Conservation (phyloP, 805 yeast species). For the Kurtzmaniella cleridarum region DNA sequence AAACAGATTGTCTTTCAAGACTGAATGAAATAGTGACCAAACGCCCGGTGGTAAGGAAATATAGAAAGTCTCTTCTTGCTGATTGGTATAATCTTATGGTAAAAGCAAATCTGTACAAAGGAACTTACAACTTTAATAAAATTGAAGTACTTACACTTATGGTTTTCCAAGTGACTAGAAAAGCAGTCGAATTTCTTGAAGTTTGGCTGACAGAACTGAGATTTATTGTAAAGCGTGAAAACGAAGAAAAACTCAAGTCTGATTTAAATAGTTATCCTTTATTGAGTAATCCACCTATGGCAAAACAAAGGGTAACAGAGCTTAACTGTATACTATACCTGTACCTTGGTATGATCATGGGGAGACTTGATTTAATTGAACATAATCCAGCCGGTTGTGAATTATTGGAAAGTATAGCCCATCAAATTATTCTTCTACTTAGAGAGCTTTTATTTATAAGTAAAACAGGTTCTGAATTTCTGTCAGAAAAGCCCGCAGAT, state of each 20-base stretch:
- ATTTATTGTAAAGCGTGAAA: slow-evolving; percentile 34
- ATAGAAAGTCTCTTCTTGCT: slow-evolving; percentile 64
- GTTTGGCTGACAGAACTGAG: slow-evolving; percentile 68
- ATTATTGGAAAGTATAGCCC: slow-evolving; percentile 57
- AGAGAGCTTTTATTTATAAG: slow-evolving; percentile 61
- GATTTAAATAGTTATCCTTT: slow-evolving; percentile 41
- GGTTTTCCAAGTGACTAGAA: slow-evolving; percentile 62
- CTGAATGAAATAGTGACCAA: slow-evolving; percentile 64
- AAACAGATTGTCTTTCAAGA: slow-evolving; percentile 71
- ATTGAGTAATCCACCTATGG: slow-evolving; percentile 52
- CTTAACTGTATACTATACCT: slow-evolving; percentile 53
- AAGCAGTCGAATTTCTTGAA: slow-evolving; percentile 58
- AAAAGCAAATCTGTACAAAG: slow-evolving; percentile 69
- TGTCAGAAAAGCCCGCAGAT: slow-evolving; percentile 33
- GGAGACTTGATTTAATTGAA: slow-evolving; percentile 74
- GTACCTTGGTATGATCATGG: slow-evolving; percentile 63
- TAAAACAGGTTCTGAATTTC: slow-evolving; percentile 41
- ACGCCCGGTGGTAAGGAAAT: slow-evolving; percentile 54
- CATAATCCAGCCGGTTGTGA: slow-evolving; percentile 69
- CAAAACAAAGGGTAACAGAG: slow-evolving; percentile 58
- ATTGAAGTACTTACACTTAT: slow-evolving; percentile 58
- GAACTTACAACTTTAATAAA: slow-evolving; percentile 52
- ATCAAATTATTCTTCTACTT: slow-evolving; percentile 60
- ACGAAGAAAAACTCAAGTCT: slow-evolving; percentile 26
- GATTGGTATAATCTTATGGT: slow-evolving; percentile 79